A percentile compares a stretch with the other conserved stretches of the same genome.
Evolutionary conservation across 78 protist genomes (phyloP).

Genomic region (Monosiga brevicollis): DNA sequence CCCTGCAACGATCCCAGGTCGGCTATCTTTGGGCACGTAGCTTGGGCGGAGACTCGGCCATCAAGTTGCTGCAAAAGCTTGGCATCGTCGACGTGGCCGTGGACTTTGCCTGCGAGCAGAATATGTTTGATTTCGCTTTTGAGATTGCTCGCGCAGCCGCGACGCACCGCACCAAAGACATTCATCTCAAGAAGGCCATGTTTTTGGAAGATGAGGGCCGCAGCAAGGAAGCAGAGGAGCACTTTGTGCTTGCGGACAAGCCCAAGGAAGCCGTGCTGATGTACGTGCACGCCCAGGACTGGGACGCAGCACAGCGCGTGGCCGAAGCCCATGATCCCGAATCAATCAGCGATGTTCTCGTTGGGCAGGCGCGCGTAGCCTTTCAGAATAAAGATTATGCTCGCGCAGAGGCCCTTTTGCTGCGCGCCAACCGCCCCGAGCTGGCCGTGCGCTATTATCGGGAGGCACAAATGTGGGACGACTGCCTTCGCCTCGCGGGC

Average conservation of each 20-base stretch:
- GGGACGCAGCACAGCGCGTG: conserved; percentile 66
- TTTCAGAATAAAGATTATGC: conserved; percentile 17
- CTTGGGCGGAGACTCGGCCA: conserved; percentile 69
- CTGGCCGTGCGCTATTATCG: conserved; percentile 42
- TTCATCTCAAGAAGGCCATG: conserved; percentile 64
- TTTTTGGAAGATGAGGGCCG: conserved; percentile 62
- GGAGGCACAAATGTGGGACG: conserved; percentile 19
- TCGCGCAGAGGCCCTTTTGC: conserved; percentile 47
- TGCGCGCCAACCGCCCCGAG: conserved; percentile 59
- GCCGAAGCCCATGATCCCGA: conserved; percentile 53
- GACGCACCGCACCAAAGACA: conserved; percentile 10
- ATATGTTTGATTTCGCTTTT: conserved; percentile 1
- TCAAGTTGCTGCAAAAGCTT: conserved; percentile 49
- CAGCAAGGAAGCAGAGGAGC: conserved; percentile 52
- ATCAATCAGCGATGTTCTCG: conserved; percentile 19
- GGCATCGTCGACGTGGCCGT: conserved; percentile 65
- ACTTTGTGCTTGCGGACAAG: conserved; percentile 48
- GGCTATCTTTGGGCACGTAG: conserved; percentile 36
- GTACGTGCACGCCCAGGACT: conserved; percentile 64
- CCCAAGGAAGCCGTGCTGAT: conserved; percentile 77
- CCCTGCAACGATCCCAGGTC: conserved; percentile 1
- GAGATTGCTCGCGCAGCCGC: background rate
- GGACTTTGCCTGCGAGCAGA: conserved; percentile 45
- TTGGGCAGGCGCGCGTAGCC: conserved; percentile 20
- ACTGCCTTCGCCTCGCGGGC: conserved; percentile 21